Evolutionary conservation across 495 filamentous ascomycete species (phyloP).

Genomic region (Podospora appendiculata): DNA sequence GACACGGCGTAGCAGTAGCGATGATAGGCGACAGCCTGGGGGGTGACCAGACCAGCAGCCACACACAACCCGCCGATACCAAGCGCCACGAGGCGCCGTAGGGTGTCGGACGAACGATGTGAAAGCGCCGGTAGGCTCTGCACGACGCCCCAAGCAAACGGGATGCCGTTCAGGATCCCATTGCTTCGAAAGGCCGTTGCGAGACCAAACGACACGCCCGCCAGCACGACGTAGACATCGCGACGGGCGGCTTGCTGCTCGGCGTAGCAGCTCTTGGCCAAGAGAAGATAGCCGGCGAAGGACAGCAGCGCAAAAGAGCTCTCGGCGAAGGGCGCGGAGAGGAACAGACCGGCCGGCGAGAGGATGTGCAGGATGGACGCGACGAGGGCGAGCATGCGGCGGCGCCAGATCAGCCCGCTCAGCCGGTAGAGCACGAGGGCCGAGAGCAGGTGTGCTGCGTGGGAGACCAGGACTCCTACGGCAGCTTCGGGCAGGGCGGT

Average conservation of each 20-base stretch:
- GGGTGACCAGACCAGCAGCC: conserved; percentile 56
- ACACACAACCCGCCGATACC: conserved; percentile 59
- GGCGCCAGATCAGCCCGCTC: conserved; percentile 34
- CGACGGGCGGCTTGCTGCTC: conserved; percentile 7
- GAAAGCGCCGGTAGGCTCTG: conserved; percentile 42
- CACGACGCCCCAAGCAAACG: conserved; percentile 33
- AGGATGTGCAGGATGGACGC: conserved; percentile 70
- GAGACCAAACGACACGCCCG: conserved; percentile 62
- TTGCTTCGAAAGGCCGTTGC: conserved; percentile 79
- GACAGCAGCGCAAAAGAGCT: conserved; percentile 70
- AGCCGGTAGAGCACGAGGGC: conserved; percentile 62
- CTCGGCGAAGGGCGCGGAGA: conserved; percentile 83
- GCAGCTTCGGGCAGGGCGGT: conserved; percentile 21
- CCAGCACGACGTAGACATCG: conserved; percentile 43
- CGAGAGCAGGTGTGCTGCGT: conserved; percentile 66
- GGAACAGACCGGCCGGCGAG: conserved; percentile 80
- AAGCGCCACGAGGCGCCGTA: conserved; percentile 46
- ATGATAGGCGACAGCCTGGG: conserved; percentile 68
- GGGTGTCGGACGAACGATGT: conserved; percentile 11
- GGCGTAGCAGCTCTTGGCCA: conserved; percentile 46
- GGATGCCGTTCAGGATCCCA: conserved; percentile 73
- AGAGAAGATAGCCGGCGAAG: conserved; percentile 64
- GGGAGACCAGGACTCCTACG: conserved; percentile 56
- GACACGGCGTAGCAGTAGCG: conserved; percentile 51
- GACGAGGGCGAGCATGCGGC: conserved; percentile 50